Evolutionary conservation across 2,329 filamentous ascomycete genomes (phyloP), one percentile per base, ranked within the genome.

Genomic region (Aspergillus sclerotialis): DNA sequence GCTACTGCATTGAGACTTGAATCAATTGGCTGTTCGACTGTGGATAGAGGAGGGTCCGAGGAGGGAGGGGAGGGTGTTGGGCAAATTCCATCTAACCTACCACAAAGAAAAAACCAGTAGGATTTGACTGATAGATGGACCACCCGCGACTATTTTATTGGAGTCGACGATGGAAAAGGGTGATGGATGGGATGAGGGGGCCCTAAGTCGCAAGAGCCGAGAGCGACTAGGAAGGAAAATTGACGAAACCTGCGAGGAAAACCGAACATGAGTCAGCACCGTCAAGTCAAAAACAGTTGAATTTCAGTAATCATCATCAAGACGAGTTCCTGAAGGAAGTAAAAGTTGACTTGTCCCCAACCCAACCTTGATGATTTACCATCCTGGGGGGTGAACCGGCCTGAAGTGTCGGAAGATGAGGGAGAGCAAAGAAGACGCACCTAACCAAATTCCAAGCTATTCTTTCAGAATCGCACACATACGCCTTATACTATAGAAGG

Each of bases 61-160:
- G 36, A 50, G 42, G 44, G 46, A 44, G 42, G 45, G 44, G 37
- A 46, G 40, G 45, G 40, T 43, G 19, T 23, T 43, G 42, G 44
- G 52, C 43, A 49, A 47, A 49, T 49, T 55, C 53, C 50, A 53
- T 56, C 55, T 36, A 51, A 62, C 58, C 54, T 58, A 60, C 55
- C 56, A 54, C 56, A 52, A 48, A 38, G 49, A 46, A 48, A 42
- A 47, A 37, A 43, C 41, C 45, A 48, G 43, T 53, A 36, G 38
- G 42, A 35, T 35, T 43, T 42, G 39, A 42, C 38, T 41, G 40
- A 46, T 50, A 53, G 53, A 54, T 50, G 48, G 45, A 48, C 45
- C 49, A 55, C 53, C 47, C 42, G 48, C 52, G 52, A 55, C 52
- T 48, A 45, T 48, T 52, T 39, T 52, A 45, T 35, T 45, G 42